These are phyloP conservation scores for Pseudocercospora vitis DNA, from an alignment of 2,329 filamentous ascomycete genomes.

Conservation along the genomic window DNA sequence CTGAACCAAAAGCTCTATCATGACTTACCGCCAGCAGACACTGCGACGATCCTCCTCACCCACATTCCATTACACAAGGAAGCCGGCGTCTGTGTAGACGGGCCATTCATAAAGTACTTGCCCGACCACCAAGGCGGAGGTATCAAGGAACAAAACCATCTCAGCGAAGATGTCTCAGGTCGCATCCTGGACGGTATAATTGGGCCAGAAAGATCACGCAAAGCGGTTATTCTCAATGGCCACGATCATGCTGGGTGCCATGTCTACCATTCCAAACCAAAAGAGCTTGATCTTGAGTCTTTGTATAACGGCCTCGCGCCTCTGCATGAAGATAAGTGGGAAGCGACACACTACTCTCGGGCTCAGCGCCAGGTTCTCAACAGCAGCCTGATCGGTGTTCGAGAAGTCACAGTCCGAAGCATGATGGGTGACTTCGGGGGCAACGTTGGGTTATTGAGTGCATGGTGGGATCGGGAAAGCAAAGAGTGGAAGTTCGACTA, in stretches of 20 bases:
- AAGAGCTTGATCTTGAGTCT: slow-evolving; percentile 22
- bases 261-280: slow-evolving; percentile 61
- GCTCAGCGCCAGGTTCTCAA: slow-evolving; percentile 16
- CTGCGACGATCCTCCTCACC: slow-evolving; percentile 78
- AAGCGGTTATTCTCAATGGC: slow-evolving; percentile 81
- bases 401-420: slow-evolving; percentile 90
- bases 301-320: neutral
- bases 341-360: slow-evolving; percentile 20
- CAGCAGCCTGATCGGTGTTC: slow-evolving; percentile 57
- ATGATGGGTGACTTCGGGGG: slow-evolving; percentile 99
- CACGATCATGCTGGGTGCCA: slow-evolving; percentile 97
- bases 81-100: slow-evolving; percentile 77
- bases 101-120: slow-evolving; percentile 80
- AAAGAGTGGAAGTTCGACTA: slow-evolving; percentile 85
- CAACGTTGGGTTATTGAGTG: slow-evolving; percentile 81
- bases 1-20: slow-evolving; percentile 25
- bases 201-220: slow-evolving; percentile 69
- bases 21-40: slow-evolving; percentile 18
- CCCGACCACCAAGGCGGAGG: slow-evolving; percentile 61
- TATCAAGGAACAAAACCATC: slow-evolving; percentile 86
- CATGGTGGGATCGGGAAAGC: slow-evolving; percentile 76
- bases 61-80: slow-evolving; percentile 89
- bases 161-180: slow-evolving; percentile 68
- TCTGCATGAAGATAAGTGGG: slow-evolving; percentile 24
- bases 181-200: slow-evolving; percentile 81